phyloP scores from a whole-genome alignment of 305 asterid species.

The Fraxinus xanthoxyloides region DNA sequence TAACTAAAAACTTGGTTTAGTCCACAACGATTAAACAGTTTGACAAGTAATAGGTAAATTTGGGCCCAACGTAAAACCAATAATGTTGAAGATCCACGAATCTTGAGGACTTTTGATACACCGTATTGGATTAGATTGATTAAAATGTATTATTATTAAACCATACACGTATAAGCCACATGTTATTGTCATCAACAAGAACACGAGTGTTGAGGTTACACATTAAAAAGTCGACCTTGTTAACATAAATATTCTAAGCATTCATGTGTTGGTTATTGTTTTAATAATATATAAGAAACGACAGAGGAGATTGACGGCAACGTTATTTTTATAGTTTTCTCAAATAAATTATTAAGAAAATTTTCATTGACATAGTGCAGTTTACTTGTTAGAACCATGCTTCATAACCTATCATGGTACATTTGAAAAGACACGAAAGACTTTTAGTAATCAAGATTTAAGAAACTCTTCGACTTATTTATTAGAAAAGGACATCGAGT shows the following conservation, averaged over 20 bases:
- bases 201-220: not conserved
- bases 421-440: not conserved
- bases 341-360: no score
- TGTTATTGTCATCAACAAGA: not conserved
- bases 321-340: no score
- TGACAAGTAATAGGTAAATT: not conserved
- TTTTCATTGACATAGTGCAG: no score
- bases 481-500: not conserved
- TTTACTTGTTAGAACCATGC: not conserved
- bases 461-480: slow-evolving; percentile 3
- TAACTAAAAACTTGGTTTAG: not conserved
- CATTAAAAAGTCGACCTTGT: not conserved
- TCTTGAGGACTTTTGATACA: not conserved
- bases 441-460: not conserved
- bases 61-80: not conserved
- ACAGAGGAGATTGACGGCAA: no score
- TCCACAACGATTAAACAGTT: not conserved
- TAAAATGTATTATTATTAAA: not conserved
- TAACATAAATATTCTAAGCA: not conserved
- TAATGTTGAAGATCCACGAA: not conserved
- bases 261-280: no score
- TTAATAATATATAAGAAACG: no score
- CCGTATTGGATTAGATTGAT: not conserved
- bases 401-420: not conserved
- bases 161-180: not conserved